These are phyloP conservation scores for Aspergillus pseudoglaucus DNA, from an alignment of 2,329 filamentous ascomycete genomes.

Conservation along the genomic window DNA sequence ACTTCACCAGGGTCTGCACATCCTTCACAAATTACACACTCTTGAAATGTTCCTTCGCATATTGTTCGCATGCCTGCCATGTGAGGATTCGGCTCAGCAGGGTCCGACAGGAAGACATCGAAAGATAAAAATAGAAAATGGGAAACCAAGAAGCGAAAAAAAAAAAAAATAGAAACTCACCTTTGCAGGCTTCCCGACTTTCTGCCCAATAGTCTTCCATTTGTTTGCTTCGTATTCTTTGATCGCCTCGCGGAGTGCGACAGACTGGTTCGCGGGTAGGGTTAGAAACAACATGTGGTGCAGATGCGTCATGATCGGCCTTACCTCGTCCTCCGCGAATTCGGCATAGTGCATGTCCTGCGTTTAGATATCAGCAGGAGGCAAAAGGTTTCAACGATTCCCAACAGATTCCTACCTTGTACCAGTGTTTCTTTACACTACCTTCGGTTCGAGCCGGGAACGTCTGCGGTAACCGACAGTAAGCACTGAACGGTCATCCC, in stretches of 20 bases:
- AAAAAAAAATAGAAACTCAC: constrained; percentile 36
- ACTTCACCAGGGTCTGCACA: constrained; percentile 23
- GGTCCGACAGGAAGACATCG: no score
- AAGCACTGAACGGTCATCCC: background rate
- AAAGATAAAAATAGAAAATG: constrained; percentile 2
- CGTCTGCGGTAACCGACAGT: constrained; percentile 50
- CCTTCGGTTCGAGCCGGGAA: constrained; percentile 93
- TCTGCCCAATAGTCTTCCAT: constrained; percentile 95
- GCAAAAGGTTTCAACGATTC: constrained; percentile 1
- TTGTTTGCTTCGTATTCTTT: constrained; percentile 99
- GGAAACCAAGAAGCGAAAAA: no score
- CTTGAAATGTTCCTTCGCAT: constrained; percentile 88
- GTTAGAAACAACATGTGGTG: background rate
- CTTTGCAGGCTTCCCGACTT: constrained; percentile 97
- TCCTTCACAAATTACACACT: constrained; percentile 34
- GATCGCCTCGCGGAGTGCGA: constrained; percentile 74
- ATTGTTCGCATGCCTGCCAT: constrained; percentile 72
- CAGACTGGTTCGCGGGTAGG: constrained; percentile 22
- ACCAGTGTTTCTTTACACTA: constrained; percentile 99
- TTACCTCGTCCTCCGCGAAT: constrained; percentile 82
- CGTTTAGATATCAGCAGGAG: constrained; percentile 17
- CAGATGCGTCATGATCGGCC: background rate
- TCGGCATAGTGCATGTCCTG: constrained; percentile 99
- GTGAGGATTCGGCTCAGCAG: constrained; percentile 11
- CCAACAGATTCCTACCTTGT: constrained; percentile 62